phyloP scores from a whole-genome alignment of 805 yeast genomes.

The Suhomyces faveliae region DNA sequence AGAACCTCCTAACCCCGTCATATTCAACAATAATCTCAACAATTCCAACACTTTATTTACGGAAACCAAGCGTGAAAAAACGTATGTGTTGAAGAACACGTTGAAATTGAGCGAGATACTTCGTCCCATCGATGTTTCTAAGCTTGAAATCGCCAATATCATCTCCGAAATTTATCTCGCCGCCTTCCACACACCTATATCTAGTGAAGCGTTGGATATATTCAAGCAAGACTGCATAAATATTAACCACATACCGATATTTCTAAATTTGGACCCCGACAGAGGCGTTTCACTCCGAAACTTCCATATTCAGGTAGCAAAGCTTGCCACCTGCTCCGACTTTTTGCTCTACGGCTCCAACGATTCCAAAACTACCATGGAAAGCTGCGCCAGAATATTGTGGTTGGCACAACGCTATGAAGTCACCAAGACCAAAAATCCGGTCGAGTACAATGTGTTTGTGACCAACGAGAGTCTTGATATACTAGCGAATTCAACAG shows the following conservation, averaged over 20 bases:
- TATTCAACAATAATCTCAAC: slow-evolving; percentile 3
- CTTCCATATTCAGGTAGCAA: slow-evolving; percentile 83
- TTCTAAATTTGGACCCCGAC: slow-evolving; percentile 62
- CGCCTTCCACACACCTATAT: slow-evolving; percentile 21
- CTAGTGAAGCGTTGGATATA: slow-evolving; percentile 18
- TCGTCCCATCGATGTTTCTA: slow-evolving; percentile 45
- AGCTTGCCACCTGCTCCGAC: slow-evolving; percentile 70
- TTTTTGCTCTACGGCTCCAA: slow-evolving; percentile 59
- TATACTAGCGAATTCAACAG: slow-evolving; percentile 4
- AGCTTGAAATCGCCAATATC: slow-evolving; percentile 26
- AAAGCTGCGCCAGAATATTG: slow-evolving; percentile 30
- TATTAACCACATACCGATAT: slow-evolving; percentile 49
- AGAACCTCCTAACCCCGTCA: slow-evolving; percentile 1
- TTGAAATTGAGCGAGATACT: slow-evolving; percentile 55
- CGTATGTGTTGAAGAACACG: slow-evolving; percentile 45
- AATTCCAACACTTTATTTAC: not conserved
- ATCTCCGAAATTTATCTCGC: slow-evolving; percentile 20
- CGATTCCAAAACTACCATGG: slow-evolving; percentile 8
- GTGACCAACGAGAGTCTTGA: slow-evolving; percentile 16
- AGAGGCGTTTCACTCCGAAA: slow-evolving; percentile 77
- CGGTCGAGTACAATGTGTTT: slow-evolving; percentile 21
- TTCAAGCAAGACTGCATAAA: slow-evolving; percentile 43
- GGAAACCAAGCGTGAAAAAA: slow-evolving; percentile 1
- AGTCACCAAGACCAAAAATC: slow-evolving; percentile 8
- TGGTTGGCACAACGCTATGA: slow-evolving; percentile 39